These are phyloP conservation scores for Thecamonas trahens DNA, from an alignment of 78 protist genomes.

Conservation along the genomic window DNA sequence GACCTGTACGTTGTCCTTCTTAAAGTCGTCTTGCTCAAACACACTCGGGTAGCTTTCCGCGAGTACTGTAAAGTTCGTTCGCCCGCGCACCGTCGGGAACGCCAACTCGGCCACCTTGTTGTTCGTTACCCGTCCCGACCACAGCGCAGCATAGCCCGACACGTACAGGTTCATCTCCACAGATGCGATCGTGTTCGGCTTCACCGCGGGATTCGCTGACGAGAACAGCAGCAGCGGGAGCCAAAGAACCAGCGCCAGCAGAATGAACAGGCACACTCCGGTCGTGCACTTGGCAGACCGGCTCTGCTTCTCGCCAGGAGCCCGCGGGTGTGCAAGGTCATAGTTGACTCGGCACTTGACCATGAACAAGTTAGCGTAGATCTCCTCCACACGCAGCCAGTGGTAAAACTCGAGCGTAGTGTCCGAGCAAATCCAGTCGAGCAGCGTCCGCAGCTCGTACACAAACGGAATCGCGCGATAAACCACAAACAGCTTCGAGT, in stretches of 20 bases:
- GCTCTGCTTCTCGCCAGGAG: constrained; percentile 49
- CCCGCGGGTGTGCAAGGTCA: constrained; percentile 17
- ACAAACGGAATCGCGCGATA: constrained; percentile 65
- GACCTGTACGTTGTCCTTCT: too few relatives aligned
- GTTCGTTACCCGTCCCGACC: too few relatives aligned
- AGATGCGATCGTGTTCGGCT: not conserved
- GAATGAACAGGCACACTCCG: constrained; percentile 48
- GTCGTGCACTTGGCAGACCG: constrained; percentile 25
- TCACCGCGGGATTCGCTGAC: not conserved
- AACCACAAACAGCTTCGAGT: not conserved
- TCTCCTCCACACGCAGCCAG: constrained; percentile 65
- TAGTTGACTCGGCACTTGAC: constrained; percentile 30
- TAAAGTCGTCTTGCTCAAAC: too few relatives aligned
- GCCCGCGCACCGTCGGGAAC: too few relatives aligned
- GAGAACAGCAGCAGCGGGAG: constrained; percentile 42
- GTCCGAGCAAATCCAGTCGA: constrained; percentile 66
- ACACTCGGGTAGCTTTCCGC: too few relatives aligned
- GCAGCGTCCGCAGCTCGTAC: constrained; percentile 53
- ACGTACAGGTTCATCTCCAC: too few relatives aligned
- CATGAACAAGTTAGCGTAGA: constrained; percentile 35
- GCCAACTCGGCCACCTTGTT: too few relatives aligned
- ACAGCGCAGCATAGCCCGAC: too few relatives aligned
- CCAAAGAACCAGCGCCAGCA: constrained; percentile 41
- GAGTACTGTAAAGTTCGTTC: too few relatives aligned
- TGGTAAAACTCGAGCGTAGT: constrained; percentile 56